Percentiles rank a stretch among this genome's conserved stretches.
Evolutionary conservation across 345 rosid species (phyloP).

Genomic region (Ceriops zippeliana): DNA sequence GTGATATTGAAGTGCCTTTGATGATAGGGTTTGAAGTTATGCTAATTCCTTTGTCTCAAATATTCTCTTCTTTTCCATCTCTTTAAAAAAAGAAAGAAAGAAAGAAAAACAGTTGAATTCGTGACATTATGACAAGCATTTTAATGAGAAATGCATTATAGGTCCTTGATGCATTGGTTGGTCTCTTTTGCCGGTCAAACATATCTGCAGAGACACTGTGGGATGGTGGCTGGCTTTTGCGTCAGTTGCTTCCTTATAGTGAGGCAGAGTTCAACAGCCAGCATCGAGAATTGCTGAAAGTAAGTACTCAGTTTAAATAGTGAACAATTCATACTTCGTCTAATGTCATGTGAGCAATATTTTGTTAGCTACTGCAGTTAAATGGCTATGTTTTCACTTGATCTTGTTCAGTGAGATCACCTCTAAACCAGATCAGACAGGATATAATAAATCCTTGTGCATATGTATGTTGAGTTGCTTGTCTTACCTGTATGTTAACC

Average conservation of each 20-base stretch:
- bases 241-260: slow-evolving; percentile 86
- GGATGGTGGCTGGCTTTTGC: slow-evolving; percentile 99
- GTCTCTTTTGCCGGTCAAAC: slow-evolving; percentile 79
- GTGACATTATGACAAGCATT: neutral
- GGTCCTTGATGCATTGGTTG: slow-evolving; percentile 89
- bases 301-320: slow-evolving; percentile 20
- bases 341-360: neutral
- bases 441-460: no score
- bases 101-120: neutral
- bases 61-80: no score
- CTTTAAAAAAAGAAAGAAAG: no score
- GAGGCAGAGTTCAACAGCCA: slow-evolving; percentile 75
- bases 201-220: slow-evolving; percentile 88
- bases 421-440: no score
- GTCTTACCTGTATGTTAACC: neutral
- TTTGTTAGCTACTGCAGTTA: no score
- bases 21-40: neutral
- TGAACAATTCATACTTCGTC: neutral
- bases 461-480: no score
- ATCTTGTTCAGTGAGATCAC: no score
- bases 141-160: slow-evolving; percentile 19
- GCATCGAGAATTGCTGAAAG: slow-evolving; percentile 72
- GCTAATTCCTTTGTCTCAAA: no score
- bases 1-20: no score
- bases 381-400: no score